Percentiles rank a stretch among this genome's conserved stretches.
Evolutionary conservation across 1,139 yeast genomes (phyloP).

Genomic region (Diutina ranongensis): DNA sequence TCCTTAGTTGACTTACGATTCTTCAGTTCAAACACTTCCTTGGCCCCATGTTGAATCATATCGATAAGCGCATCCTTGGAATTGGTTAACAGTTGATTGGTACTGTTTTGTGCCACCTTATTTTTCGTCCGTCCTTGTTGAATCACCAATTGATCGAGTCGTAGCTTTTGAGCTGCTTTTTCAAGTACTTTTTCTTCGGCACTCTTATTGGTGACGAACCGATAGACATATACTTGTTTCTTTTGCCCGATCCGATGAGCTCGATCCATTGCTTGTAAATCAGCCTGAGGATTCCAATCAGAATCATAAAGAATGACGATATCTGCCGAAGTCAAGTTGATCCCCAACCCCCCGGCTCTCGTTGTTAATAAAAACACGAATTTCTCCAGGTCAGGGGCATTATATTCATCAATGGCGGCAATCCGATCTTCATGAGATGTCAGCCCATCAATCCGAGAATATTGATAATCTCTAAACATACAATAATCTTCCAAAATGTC

Average conservation of each 20-base stretch:
- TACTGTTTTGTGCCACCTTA: slow-evolving; percentile 1
- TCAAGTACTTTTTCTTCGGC: slow-evolving; percentile 74
- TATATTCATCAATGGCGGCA: slow-evolving; percentile 66
- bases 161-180: slow-evolving; percentile 66
- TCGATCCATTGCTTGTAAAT: slow-evolving; percentile 80
- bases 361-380: slow-evolving; percentile 66
- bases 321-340: slow-evolving; percentile 68
- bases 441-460: slow-evolving; percentile 74
- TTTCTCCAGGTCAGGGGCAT: slow-evolving; percentile 56
- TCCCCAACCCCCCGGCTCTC: slow-evolving; percentile 84
- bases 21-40: slow-evolving; percentile 58
- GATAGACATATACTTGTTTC: slow-evolving; percentile 65
- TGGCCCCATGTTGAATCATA: slow-evolving; percentile 97
- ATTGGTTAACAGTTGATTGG: slow-evolving; percentile 14
- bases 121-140: slow-evolving; percentile 48
- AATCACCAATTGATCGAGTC: slow-evolving; percentile 71
- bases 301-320: slow-evolving; percentile 64
- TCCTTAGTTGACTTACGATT: neutral
- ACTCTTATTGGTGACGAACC: slow-evolving; percentile 71
- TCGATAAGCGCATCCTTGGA: slow-evolving; percentile 77
- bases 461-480: slow-evolving; percentile 51
- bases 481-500: slow-evolving; percentile 76
- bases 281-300: slow-evolving; percentile 86
- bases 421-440: slow-evolving; percentile 71
- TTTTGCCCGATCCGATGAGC: slow-evolving; percentile 84